phyloP scores from a whole-genome alignment of 108 stramenopile species.

The Seminavis robusta region DNA sequence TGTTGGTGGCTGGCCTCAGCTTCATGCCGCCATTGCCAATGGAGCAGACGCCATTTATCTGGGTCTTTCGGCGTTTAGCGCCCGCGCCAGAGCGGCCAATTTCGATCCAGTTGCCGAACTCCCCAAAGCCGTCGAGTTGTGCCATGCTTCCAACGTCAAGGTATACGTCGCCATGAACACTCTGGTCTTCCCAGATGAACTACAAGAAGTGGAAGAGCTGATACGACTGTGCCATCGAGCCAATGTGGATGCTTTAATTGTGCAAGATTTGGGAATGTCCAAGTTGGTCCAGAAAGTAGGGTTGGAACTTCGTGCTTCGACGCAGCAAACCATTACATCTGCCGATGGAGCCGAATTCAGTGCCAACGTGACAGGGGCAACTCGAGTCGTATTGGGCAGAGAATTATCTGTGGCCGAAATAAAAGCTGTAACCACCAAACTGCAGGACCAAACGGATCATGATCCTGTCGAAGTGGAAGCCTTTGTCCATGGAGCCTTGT shows the following conservation, averaged over 20 bases:
- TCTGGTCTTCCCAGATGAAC: constrained; percentile 64
- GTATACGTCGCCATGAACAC: constrained; percentile 71
- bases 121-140: constrained; percentile 36
- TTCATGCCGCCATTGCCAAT: constrained; percentile 67
- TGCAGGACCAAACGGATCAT: background rate
- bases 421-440: constrained; percentile 15
- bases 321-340: constrained; percentile 71
- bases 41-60: constrained; percentile 77
- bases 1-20: constrained; percentile 69
- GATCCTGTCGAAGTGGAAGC: constrained; percentile 59
- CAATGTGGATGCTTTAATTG: constrained; percentile 73
- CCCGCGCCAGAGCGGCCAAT: constrained; percentile 65
- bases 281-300: constrained; percentile 42
- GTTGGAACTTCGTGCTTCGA: constrained; percentile 65
- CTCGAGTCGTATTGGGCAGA: constrained; percentile 63
- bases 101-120: constrained; percentile 58
- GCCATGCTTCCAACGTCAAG: constrained; percentile 44
- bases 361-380: constrained; percentile 30
- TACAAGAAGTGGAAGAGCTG: constrained; percentile 49
- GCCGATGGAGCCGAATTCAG: constrained; percentile 64
- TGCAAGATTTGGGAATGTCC: constrained; percentile 66
- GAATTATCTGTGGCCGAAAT: constrained; percentile 62
- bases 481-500: constrained; percentile 79
- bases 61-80: constrained; percentile 62
- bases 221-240: constrained; percentile 40